phyloP scores from a whole-genome alignment of 306 rosid species.

The cucumber (Cucumis sativus) region DNA sequence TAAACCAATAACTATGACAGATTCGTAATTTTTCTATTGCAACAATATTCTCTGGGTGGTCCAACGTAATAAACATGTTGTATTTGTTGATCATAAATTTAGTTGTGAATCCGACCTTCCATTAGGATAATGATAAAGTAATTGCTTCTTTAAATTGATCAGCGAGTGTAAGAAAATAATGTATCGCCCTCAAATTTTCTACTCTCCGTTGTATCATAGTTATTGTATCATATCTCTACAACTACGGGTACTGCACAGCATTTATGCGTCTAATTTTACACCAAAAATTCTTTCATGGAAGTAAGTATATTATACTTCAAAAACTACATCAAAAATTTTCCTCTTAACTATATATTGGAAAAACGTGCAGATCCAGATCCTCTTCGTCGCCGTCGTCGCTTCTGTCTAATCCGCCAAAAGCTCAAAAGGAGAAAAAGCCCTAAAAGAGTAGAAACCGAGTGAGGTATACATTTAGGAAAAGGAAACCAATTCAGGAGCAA shows the following conservation, averaged over 20 bases:
- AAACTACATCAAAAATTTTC: neutral
- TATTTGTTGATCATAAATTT: too few species aligned
- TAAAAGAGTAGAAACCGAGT: constrained; percentile 14
- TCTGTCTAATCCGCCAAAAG: constrained; percentile 87
- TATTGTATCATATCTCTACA: neutral
- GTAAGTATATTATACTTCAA: neutral
- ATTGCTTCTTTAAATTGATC: neutral
- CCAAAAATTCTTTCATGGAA: neutral
- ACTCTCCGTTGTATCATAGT: neutral
- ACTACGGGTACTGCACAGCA: neutral
- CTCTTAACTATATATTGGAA: constrained; percentile 40
- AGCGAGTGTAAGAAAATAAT: neutral
- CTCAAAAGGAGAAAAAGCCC: constrained; percentile 51
- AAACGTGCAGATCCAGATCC: constrained; percentile 50
- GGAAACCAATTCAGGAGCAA: neutral
- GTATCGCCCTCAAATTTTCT: neutral
- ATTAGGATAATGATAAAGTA: neutral
- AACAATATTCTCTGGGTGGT: too few species aligned
- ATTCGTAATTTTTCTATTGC: too few species aligned
- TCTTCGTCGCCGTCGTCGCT: constrained; percentile 65
- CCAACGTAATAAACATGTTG: too few species aligned
- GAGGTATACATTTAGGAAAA: neutral
- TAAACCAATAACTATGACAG: too few species aligned
- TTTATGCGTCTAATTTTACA: constrained; percentile 3
- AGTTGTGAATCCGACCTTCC: too few species aligned